phyloP scores from a whole-genome alignment of 192 early-diverging fungal species.

The Phlyctochytrium arcticum region DNA sequence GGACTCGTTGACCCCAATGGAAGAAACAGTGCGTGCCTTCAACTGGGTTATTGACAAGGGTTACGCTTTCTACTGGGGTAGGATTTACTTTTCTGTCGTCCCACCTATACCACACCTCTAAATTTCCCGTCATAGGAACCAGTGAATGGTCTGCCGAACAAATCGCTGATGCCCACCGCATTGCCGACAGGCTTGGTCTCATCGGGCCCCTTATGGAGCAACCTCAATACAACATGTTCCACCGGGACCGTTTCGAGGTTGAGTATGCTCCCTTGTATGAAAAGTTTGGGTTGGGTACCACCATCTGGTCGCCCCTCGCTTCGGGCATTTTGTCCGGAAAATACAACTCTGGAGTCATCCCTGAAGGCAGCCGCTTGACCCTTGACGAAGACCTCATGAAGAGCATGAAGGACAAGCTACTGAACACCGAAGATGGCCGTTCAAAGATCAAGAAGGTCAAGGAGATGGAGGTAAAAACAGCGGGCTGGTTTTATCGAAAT shows the following conservation, averaged over 20 bases:
- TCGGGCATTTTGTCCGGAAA: constrained; percentile 65
- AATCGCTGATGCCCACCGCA: constrained; percentile 66
- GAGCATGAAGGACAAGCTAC: constrained; percentile 46
- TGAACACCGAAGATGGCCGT: constrained; percentile 62
- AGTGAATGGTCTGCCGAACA: constrained; percentile 78
- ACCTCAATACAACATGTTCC: constrained; percentile 84
- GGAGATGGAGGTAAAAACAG: constrained; percentile 39
- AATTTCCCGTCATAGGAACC: constrained; percentile 44
- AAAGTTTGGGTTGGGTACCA: constrained; percentile 64
- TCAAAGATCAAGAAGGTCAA: constrained; percentile 64
- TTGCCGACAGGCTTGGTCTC: constrained; percentile 64
- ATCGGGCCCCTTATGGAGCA: constrained; percentile 69
- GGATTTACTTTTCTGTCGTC: constrained; percentile 1
- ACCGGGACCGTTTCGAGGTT: constrained; percentile 68
- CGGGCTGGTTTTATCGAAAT: constrained; percentile 8
- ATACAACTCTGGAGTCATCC: constrained; percentile 66
- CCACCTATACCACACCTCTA: too few species aligned
- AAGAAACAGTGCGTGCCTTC: constrained; percentile 81
- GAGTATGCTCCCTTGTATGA: constrained; percentile 71
- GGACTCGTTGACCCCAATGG: constrained; percentile 72
- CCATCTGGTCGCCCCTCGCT: constrained; percentile 77
- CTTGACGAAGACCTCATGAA: constrained; percentile 59
- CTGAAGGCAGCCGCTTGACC: constrained; percentile 61
- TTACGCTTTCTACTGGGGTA: constrained; percentile 79
- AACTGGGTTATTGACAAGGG: constrained; percentile 77